These are phyloP conservation scores for Spizellomyces sp. DNA, from an alignment of 192 early-diverging fungal genomes.

Conservation along the genomic window DNA sequence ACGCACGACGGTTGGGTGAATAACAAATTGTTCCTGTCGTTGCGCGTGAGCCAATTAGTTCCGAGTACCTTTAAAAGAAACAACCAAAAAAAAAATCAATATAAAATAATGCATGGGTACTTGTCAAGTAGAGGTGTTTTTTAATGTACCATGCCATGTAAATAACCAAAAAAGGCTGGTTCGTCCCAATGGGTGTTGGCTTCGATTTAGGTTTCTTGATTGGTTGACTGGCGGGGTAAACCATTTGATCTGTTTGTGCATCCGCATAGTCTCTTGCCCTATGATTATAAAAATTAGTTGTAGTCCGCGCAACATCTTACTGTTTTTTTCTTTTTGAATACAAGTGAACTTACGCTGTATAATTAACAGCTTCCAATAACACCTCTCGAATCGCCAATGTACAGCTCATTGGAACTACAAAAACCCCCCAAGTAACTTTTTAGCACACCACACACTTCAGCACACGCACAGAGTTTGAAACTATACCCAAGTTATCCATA, in stretches of 20 bases:
- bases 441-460: too few species aligned
- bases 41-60: slow-evolving; percentile 33
- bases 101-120: not conserved
- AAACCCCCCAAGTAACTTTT: too few species aligned
- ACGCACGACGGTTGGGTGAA: slow-evolving; percentile 21
- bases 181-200: slow-evolving; percentile 18
- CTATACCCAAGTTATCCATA: slow-evolving; percentile 25
- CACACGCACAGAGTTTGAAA: not conserved
- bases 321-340: too few species aligned
- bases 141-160: slow-evolving; percentile 38
- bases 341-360: too few species aligned
- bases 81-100: not conserved
- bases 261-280: slow-evolving; percentile 28
- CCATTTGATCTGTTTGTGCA: slow-evolving; percentile 33
- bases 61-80: slow-evolving; percentile 12
- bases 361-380: slow-evolving; percentile 14
- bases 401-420: slow-evolving; percentile 21
- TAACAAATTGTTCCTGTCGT: slow-evolving; percentile 27
- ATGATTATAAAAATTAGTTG: not conserved
- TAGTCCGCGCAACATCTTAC: too few species aligned
- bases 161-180: slow-evolving; percentile 30
- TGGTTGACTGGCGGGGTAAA: slow-evolving; percentile 14
- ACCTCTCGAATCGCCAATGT: slow-evolving; percentile 29
- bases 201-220: slow-evolving; percentile 15
- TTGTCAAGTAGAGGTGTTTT: not conserved